Percentiles rank a stretch among this genome's conserved stretches.
Conservation (phyloP, 192 early-diverging fungal species). For the Entomortierella parvispora region DNA sequence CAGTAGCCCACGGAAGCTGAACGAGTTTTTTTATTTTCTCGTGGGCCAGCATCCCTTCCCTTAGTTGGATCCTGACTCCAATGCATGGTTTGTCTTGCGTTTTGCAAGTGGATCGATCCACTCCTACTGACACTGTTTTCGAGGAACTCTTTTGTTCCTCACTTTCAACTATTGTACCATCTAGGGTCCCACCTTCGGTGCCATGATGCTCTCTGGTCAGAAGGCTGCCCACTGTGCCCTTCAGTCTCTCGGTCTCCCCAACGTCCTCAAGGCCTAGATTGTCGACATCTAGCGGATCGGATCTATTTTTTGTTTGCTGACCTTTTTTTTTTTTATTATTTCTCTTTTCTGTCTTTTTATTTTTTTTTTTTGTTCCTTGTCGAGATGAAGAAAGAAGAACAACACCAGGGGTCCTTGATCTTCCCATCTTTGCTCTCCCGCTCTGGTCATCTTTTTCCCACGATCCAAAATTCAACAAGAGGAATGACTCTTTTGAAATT, state of each 20-base stretch:
- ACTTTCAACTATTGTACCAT: neutral
- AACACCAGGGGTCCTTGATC: constrained; percentile 62
- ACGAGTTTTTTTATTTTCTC: neutral
- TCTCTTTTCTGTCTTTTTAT: constrained; percentile 17
- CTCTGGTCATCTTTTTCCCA: constrained; percentile 17
- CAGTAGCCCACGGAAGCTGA: neutral
- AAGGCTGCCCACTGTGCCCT: constrained; percentile 75
- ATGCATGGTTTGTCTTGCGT: too few relatives aligned
- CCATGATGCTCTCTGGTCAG: constrained; percentile 74
- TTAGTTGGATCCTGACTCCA: too few relatives aligned
- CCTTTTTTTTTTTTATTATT: constrained; percentile 13
- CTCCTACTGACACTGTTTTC: too few relatives aligned
- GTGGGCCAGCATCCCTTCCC: neutral
- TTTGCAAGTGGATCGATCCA: too few relatives aligned
- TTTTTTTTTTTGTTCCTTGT: constrained; percentile 11
- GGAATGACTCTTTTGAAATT: neutral
- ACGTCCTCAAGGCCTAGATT: constrained; percentile 23
- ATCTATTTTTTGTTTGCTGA: neutral
- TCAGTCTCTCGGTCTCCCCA: constrained; percentile 53
- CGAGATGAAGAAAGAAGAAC: constrained; percentile 31
- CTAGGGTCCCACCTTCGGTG: constrained; percentile 61
- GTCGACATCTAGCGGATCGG: neutral
- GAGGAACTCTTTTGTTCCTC: neutral
- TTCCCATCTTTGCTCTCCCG: constrained; percentile 24
- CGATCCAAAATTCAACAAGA: constrained; percentile 1